Base-by-base conservation (phyloP, 441 rosid species). In the Viola pubescens region DNA sequence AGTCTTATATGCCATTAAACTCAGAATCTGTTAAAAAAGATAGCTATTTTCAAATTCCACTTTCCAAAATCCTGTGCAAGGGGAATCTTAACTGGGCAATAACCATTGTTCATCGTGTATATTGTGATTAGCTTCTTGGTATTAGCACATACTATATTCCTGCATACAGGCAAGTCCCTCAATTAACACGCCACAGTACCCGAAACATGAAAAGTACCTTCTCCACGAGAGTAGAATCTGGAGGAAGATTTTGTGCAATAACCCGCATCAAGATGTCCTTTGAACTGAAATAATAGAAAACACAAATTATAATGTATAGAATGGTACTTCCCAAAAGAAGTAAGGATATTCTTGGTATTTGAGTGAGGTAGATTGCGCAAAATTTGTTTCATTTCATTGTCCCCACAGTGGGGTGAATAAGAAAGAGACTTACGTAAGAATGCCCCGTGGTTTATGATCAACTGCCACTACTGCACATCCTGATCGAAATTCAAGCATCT, bases 191-290 rank as follows among this genome's bases (percentile, higher is more conserved):
- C 6, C 1, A 49, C 9, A 11, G 14, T 12, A 54, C 41, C 48
- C 7, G 13, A 41, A 60, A 64, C 7, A 52, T 26, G 63, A 56
- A 55, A 62, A 67, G 47, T 75, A 94, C 99, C 96, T 79, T 81
- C 79, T 86, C 99, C 62, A 90, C 83, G 45, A 71, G 62, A 69
- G 94, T 87, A 52, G 89, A 79, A 60, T 81, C 82, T 5, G 94
- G 80, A 53, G 94, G 65, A 43, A 86, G 86, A 77, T 81, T 80
- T 73, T 90, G 94, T 52, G 95, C 78, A 48, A 85, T 79, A 62
- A 94, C 95, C 60, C 97, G 81, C 99, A 90, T 90, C 78, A 94
- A 76, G 66, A 94, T 87, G 72, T 94, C 99, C 77, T 87, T 94
- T 47, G 99, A 88, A 58, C 99, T 90, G 82, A 48, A 16, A 60